Evolutionary conservation across 2,329 filamentous ascomycete species (phyloP), one percentile per base, ranked within the genome.

Genomic region (Xylariaceae sp.): DNA sequence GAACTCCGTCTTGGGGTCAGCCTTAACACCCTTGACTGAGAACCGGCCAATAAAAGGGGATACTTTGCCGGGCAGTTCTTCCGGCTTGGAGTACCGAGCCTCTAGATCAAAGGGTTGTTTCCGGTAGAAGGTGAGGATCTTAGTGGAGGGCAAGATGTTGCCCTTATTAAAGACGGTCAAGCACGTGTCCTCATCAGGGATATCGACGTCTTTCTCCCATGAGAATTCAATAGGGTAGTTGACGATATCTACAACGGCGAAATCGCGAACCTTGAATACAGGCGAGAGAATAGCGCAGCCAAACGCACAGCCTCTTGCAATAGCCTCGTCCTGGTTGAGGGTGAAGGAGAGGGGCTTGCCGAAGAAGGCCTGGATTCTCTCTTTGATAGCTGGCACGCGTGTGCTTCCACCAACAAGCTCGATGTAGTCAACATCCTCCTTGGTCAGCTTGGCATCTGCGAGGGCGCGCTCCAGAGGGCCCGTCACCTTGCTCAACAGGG

Each of bases 61-160:
- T 57, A 87, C 80, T 80, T 93, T 95, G 66, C 92, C 91, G 16
- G 94, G 94, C 9, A 99, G 84, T 49, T 81, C 74, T 42, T 96
- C 90, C 17, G 92, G 89, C 67, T 93, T 89, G 59, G 89, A 87
- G 70, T 99, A 99, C 64, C 89, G 87, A 55, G 94, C 94, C 78
- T 99, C 94, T 47, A 99, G 82, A 69, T 97, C 92, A 71, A 97
- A 99, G 43, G 91, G 82, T 75, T 97, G 90, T 80, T 97, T 97
- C 64, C 94, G 88, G 82, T 97, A 99, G 79, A 99, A 99, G 38
- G 94, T 99, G 49, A 99, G 85, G 61, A 99, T 97, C 83, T 99
- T 99, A 60, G 94, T 99, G 6, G 93, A 97, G 49, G 94, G 94
- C 80, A 99, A 87, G 59, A 96, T 86, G 69, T 97, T 97, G 72